Percentiles rank a stretch among this genome's conserved stretches.
These are phyloP conservation scores for Diaporthe eres DNA, from an alignment of 2,329 filamentous ascomycete species.

Conservation along the genomic window DNA sequence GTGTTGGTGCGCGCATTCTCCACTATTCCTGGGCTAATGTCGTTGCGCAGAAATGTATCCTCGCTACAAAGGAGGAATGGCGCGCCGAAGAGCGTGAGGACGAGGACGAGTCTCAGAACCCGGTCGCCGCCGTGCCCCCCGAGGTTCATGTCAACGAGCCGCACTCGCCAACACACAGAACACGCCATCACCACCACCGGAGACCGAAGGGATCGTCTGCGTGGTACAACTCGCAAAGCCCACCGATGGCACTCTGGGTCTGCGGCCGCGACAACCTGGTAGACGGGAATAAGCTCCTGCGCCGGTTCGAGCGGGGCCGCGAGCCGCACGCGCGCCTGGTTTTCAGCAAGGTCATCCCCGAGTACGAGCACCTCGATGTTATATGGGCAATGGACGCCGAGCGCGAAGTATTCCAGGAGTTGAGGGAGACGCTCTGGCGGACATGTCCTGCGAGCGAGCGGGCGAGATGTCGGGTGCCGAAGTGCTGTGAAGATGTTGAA, in stretches of 20 bases:
- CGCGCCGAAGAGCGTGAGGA: conserved; percentile 74
- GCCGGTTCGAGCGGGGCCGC: conserved; percentile 79
- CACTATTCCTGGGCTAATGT: not conserved
- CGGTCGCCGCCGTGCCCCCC: conserved; percentile 36
- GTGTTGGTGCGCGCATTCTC: not conserved
- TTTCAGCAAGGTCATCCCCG: conserved; percentile 85
- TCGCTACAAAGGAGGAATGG: conserved; percentile 81
- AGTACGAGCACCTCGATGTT: conserved; percentile 94
- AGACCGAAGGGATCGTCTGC: conserved; percentile 68
- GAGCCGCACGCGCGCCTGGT: conserved; percentile 88
- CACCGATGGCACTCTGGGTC: conserved; percentile 91
- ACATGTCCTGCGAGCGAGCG: conserved; percentile 70
- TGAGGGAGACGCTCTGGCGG: conserved; percentile 87
- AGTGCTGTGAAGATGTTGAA: conserved; percentile 70
- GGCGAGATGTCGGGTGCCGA: conserved; percentile 73
- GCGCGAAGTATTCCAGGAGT: conserved; percentile 84
- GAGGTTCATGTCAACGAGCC: conserved; percentile 27
- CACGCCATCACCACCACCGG: conserved; percentile 51
- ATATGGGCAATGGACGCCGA: conserved; percentile 94
- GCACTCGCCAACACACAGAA: conserved; percentile 42
- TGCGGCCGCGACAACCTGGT: conserved; percentile 87
- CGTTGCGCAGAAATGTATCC: conserved; percentile 81
- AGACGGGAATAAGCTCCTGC: conserved; percentile 81
- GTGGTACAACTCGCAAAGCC: conserved; percentile 86
- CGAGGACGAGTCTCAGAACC: conserved; percentile 57